A percentile compares a stretch with the other conserved stretches of the same genome.
These are phyloP conservation scores for Phoma sp. DNA, from an alignment of 2,329 filamentous ascomycete species.

Conservation along the genomic window DNA sequence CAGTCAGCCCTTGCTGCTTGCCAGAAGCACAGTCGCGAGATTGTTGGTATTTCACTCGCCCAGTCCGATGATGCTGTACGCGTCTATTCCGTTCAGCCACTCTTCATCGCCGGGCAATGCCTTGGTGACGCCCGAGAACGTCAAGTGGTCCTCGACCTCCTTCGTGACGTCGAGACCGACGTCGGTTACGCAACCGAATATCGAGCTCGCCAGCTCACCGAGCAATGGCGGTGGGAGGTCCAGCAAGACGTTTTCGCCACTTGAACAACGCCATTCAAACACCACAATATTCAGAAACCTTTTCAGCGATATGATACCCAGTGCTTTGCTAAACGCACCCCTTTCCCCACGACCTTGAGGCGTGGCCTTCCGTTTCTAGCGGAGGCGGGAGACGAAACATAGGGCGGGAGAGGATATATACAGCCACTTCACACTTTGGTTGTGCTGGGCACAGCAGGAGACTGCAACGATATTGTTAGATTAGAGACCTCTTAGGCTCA, in stretches of 20 bases:
- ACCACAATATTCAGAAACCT: background rate
- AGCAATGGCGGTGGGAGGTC: slow-evolving; percentile 55
- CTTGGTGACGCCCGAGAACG: slow-evolving; percentile 63
- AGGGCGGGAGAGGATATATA: slow-evolving; percentile 8
- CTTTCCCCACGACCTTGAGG: slow-evolving; percentile 1
- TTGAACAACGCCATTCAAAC: slow-evolving; percentile 15
- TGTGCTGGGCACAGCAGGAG: slow-evolving; percentile 1
- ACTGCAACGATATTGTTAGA: slow-evolving; percentile 20
- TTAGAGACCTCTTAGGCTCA: slow-evolving; percentile 4
- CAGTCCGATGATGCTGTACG: slow-evolving; percentile 64
- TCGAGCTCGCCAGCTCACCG: slow-evolving; percentile 61
- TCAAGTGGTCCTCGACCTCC: slow-evolving; percentile 61
- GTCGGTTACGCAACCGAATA: slow-evolving; percentile 71
- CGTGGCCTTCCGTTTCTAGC: background rate
- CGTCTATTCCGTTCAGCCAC: slow-evolving; percentile 65
- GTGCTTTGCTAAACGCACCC: slow-evolving; percentile 6
- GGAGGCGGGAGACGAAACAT: background rate
- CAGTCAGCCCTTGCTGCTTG: slow-evolving; percentile 64
- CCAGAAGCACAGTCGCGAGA: slow-evolving; percentile 66
- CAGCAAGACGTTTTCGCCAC: slow-evolving; percentile 29
- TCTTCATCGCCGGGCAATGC: slow-evolving; percentile 70
- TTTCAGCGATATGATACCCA: slow-evolving; percentile 16
- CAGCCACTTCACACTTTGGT: background rate
- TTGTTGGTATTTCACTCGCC: slow-evolving; percentile 66
- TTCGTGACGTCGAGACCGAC: slow-evolving; percentile 68